phyloP scores from a whole-genome alignment of 768 basidiomycete genomes.

The Paxillus rubicundulus region DNA sequence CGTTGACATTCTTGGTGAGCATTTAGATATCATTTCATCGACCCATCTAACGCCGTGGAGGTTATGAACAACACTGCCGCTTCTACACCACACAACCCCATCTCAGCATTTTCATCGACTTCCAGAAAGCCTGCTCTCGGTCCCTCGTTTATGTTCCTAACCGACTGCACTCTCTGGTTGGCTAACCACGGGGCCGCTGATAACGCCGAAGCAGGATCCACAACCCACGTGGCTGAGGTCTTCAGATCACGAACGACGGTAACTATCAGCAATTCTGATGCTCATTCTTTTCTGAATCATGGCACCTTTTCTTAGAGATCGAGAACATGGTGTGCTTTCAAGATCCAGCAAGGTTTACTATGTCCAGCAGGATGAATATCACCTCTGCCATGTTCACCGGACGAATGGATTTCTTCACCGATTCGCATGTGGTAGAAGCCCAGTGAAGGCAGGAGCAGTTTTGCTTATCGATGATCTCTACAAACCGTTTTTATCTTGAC shows the following conservation, averaged over 20 bases:
- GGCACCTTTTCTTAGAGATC: slow-evolving; percentile 31
- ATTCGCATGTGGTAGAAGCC: neutral
- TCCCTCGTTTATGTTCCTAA: slow-evolving; percentile 69
- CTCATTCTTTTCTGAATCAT: neutral
- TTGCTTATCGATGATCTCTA: neutral
- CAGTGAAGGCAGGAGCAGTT: neutral
- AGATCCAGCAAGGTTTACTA: slow-evolving; percentile 34
- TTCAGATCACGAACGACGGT: slow-evolving; percentile 45
- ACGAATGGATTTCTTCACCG: neutral
- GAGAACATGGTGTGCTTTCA: slow-evolving; percentile 40
- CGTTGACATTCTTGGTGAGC: slow-evolving; percentile 55
- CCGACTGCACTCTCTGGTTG: slow-evolving; percentile 76
- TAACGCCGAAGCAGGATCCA: slow-evolving; percentile 16
- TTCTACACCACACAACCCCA: slow-evolving; percentile 29
- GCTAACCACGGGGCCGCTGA: slow-evolving; percentile 24
- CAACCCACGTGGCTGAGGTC: slow-evolving; percentile 38
- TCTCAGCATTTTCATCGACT: slow-evolving; percentile 34
- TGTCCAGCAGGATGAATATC: slow-evolving; percentile 8
- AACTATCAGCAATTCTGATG: neutral
- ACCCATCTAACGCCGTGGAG: slow-evolving; percentile 33
- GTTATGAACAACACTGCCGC: slow-evolving; percentile 58
- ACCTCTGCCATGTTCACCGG: neutral
- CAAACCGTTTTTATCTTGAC: neutral
- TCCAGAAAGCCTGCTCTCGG: slow-evolving; percentile 70
- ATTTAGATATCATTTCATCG: neutral